These are phyloP conservation scores for Fraxinus quadrangulata DNA, from an alignment of 257 asterid genomes.

Conservation along the genomic window DNA sequence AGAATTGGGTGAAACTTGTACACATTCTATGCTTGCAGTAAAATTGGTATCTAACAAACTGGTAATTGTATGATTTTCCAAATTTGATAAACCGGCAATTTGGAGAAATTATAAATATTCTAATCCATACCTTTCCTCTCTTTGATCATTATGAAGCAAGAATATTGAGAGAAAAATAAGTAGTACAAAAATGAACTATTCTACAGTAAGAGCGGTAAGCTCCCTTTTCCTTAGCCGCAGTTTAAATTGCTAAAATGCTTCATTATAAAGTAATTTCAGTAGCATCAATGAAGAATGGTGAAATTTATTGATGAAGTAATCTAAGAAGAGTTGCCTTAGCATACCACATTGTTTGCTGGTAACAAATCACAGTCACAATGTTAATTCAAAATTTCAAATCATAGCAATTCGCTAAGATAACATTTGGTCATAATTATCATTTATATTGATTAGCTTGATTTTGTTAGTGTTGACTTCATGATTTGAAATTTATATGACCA, in stretches of 20 bases:
- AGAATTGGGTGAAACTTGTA: neutral
- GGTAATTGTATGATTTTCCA: neutral
- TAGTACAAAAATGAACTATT: neutral
- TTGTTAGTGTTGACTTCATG: neutral
- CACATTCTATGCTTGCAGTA: neutral
- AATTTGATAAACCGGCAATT: neutral
- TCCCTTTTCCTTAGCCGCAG: neutral
- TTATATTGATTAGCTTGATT: neutral
- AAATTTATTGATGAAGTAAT: neutral
- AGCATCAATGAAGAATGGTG: neutral
- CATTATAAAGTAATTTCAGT: neutral
- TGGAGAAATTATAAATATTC: neutral
- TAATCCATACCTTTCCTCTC: neutral
- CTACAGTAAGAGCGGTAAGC: neutral
- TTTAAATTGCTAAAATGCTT: neutral
- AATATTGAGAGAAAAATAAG: constrained; percentile 3
- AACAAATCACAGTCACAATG: neutral
- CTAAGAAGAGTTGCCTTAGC: neutral
- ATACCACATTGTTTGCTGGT: neutral
- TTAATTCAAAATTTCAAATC: neutral
- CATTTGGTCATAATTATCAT: neutral
- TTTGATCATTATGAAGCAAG: neutral
- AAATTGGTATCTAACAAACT: neutral
- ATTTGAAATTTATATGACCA: neutral
- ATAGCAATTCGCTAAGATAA: neutral